phyloP scores from a whole-genome alignment of 495 filamentous ascomycete genomes.

The Copromyces sp. region DNA sequence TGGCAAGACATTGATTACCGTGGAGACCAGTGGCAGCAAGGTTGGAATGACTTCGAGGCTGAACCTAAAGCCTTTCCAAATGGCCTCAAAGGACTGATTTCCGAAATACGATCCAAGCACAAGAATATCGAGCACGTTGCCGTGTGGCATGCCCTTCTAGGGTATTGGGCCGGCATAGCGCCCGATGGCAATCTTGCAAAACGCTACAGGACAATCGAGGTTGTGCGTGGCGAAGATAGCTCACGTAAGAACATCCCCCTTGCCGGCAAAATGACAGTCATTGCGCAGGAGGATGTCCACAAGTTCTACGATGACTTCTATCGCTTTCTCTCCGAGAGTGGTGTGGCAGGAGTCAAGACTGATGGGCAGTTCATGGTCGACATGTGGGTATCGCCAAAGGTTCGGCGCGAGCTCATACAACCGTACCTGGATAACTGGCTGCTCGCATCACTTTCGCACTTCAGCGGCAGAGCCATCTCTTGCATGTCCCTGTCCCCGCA shows the following conservation, averaged over 20 bases:
- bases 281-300: slow-evolving; percentile 59
- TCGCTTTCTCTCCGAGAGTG: slow-evolving; percentile 54
- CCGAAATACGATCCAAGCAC: slow-evolving; percentile 56
- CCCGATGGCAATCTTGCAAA: slow-evolving; percentile 60
- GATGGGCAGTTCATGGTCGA: slow-evolving; percentile 86
- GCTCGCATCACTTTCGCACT: slow-evolving; percentile 63
- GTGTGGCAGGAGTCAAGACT: slow-evolving; percentile 79
- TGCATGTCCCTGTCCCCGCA: slow-evolving; percentile 88
- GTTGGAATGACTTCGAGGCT: slow-evolving; percentile 69
- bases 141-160: slow-evolving; percentile 93
- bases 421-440: slow-evolving; percentile 84
- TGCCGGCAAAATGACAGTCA: slow-evolving; percentile 58
- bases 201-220: slow-evolving; percentile 65
- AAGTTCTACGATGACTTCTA: slow-evolving; percentile 91
- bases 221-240: slow-evolving; percentile 40
- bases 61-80: slow-evolving; percentile 68
- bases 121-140: slow-evolving; percentile 72
- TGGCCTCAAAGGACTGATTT: slow-evolving; percentile 60
- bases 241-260: slow-evolving; percentile 43
- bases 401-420: slow-evolving; percentile 55
- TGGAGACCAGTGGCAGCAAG: slow-evolving; percentile 40
- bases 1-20: slow-evolving; percentile 70
- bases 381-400: slow-evolving; percentile 53
- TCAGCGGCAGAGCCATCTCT: slow-evolving; percentile 67
- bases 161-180: slow-evolving; percentile 89